These are phyloP conservation scores for Lipomyces yamanashiensis DNA, from an alignment of 805 yeast species.

Conservation along the genomic window DNA sequence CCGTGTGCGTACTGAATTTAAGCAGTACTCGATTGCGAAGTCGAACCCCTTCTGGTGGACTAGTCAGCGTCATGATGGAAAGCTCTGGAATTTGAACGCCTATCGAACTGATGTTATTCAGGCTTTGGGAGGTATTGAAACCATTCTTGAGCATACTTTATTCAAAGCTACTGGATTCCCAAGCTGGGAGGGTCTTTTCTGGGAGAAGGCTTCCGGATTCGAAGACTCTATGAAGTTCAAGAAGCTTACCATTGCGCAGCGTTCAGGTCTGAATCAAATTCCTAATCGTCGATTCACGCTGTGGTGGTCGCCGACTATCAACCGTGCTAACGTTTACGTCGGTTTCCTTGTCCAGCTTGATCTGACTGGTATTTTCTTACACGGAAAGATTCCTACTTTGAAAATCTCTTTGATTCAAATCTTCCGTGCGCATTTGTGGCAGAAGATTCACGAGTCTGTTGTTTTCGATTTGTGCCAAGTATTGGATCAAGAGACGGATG, in stretches of 20 bases:
- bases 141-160: conserved; percentile 90
- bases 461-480: conserved; percentile 94
- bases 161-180: conserved; percentile 97
- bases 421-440: conserved; percentile 98
- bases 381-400: conserved; percentile 96
- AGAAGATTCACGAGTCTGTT: conserved; percentile 93
- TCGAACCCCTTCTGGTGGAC: conserved; percentile 98
- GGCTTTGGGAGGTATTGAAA: conserved; percentile 95
- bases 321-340: conserved; percentile 95
- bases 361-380: conserved; percentile 93
- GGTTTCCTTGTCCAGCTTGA: conserved; percentile 97
- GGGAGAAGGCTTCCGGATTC: conserved; percentile 98
- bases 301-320: conserved; percentile 99
- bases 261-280: conserved; percentile 95
- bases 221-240: conserved; percentile 95
- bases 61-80: conserved; percentile 89
- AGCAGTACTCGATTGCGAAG: conserved; percentile 70
- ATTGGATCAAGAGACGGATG: conserved; percentile 82
- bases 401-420: conserved; percentile 95
- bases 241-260: conserved; percentile 94
- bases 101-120: conserved; percentile 96
- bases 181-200: conserved; percentile 97
- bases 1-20: conserved; percentile 78
- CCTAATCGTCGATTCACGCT: conserved; percentile 96
- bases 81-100: conserved; percentile 88